Base-by-base conservation (phyloP, 345 rosid species). In the Fremontodendron californicum region DNA sequence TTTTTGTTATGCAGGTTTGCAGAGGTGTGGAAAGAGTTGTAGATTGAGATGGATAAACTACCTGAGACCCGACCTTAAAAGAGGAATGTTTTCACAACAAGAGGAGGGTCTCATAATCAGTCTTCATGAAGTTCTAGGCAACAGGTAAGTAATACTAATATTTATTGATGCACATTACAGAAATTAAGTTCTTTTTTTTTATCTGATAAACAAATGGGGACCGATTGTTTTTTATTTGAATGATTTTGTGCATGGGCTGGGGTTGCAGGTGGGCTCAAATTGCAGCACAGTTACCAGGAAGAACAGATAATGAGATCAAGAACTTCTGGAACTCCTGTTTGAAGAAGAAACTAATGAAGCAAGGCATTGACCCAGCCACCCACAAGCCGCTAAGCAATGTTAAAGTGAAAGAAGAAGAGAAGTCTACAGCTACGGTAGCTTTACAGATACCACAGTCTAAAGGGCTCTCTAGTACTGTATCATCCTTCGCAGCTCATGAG, bases 41-140 rank as follows among this genome's bases (percentile, higher is more conserved):
- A 88, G 98, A 67, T 78, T 94, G 73, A 90, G 98, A 75, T 94
- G 98, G 98, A 89, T 94, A 77, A 94, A 94, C 71, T 94, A 94
- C 85, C 78, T 94, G 86, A 88, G 98, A 78, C 98, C 98, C 79
- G 97, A 94, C 72, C 89, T 94, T 54, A 92, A 94, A 75, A 88
- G 97, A 78, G 90, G 94, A 82, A 86, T 87, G 82, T 88, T 90
- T 69, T 89, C 94, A 0, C 91, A 85, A 27, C 88, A 87, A 27
- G 92, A 90, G 78, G 91, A 90, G 81, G 81, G 83, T 78, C 83
- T 89, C 37, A 88, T 90, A 77, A 64, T 89, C 69, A 81, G 84
- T 71, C 91, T 90, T 64, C 94, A 90, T 70, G 84, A 88, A 61
- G 86, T 84, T 42, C 87, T 90, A 27, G 94, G 94, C 37, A 90